Conservation (phyloP, 176 grass and related monocot genomes). For the Tillandsia fasciculata region DNA sequence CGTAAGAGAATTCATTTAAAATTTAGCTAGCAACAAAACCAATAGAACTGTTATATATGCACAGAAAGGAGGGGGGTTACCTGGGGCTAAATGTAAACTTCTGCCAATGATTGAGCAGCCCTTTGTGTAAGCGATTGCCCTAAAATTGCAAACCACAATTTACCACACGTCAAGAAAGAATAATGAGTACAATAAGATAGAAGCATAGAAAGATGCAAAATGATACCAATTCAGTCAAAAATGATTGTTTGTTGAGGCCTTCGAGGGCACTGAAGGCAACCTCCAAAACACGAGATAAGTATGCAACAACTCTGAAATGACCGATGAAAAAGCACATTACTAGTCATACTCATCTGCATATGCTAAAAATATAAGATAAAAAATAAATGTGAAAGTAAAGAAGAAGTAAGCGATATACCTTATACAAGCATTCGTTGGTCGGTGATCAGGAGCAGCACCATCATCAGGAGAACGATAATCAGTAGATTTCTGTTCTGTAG, state of each 20-base stretch:
- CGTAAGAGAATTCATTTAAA: neutral
- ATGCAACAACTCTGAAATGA: conserved; percentile 87
- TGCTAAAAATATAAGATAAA: conserved; percentile 12
- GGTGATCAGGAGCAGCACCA: conserved; percentile 88
- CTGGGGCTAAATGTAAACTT: conserved; percentile 97
- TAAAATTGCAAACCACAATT: conserved; percentile 19
- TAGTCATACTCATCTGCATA: conserved; percentile 24
- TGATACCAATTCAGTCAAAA: conserved; percentile 93
- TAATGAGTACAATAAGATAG: neutral
- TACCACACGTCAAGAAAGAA: neutral
- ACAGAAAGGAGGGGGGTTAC: conserved; percentile 20
- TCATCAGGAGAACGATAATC: conserved; percentile 95
- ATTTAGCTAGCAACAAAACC: neutral
- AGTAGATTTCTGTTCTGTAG: conserved; percentile 84
- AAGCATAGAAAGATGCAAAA: conserved; percentile 4
- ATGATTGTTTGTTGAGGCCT: conserved; percentile 98
- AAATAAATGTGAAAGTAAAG: conserved; percentile 8
- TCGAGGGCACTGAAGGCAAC: conserved; percentile 93
- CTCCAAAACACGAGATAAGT: conserved; percentile 95
- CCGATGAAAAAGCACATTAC: conserved; percentile 18
- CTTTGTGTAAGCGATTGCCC: conserved; percentile 95
- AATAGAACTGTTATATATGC: neutral
- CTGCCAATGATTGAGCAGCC: conserved; percentile 90
- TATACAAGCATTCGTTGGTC: conserved; percentile 88
- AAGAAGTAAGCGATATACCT: conserved; percentile 30